Evolutionary conservation across 2,329 filamentous ascomycete genomes (phyloP).

Genomic region (Stachybotrys chlorohalonatus): DNA sequence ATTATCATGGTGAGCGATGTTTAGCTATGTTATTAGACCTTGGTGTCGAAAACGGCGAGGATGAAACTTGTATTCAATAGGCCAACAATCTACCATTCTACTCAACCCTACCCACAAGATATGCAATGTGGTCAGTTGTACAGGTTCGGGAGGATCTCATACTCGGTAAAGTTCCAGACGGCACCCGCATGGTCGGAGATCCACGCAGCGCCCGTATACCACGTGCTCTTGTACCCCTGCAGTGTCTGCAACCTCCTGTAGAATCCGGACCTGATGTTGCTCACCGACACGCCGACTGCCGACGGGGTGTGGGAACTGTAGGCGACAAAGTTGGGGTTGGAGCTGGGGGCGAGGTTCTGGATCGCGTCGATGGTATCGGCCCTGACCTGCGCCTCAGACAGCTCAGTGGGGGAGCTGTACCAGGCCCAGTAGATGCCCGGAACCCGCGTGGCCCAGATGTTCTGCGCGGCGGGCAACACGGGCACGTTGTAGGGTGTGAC

Average conservation of each 20-base stretch:
- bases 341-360: neutral
- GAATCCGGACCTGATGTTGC: constrained; percentile 21
- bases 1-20: too few relatives aligned
- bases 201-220: constrained; percentile 20
- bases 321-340: constrained; percentile 15
- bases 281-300: constrained; percentile 13
- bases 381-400: neutral
- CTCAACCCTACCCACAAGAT: too few relatives aligned
- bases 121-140: neutral
- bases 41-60: too few relatives aligned
- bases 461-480: neutral
- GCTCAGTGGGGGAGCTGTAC: neutral
- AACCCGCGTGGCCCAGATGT: neutral
- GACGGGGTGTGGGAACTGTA: constrained; percentile 19
- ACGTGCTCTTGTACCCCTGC: constrained; percentile 25
- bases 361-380: neutral
- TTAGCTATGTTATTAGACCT: too few relatives aligned
- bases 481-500: constrained; percentile 7
- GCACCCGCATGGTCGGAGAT: constrained; percentile 14
- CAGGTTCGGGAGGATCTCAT: neutral
- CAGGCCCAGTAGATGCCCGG: neutral
- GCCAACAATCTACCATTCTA: too few relatives aligned
- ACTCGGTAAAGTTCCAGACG: constrained; percentile 14
- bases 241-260: constrained; percentile 21
- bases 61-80: too few relatives aligned